Evolutionary conservation across 345 rosid species (phyloP).

Genomic region (Melaleuca quinquenervia): DNA sequence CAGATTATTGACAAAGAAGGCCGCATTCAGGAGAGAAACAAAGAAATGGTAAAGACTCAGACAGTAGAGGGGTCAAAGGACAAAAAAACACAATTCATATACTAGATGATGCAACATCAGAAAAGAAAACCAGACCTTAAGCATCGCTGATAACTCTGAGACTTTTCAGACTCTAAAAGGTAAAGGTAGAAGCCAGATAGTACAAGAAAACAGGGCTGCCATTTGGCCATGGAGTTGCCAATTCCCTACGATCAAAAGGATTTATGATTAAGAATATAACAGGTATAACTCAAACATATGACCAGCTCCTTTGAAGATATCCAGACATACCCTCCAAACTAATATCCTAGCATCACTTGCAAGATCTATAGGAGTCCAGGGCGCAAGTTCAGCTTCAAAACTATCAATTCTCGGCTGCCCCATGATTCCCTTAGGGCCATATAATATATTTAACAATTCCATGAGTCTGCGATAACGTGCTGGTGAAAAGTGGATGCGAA

Average conservation of each 20-base stretch:
- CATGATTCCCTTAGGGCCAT: slow-evolving; percentile 42
- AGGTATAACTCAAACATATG: slow-evolving; percentile 3
- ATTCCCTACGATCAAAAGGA: slow-evolving; percentile 56
- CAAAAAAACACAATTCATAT: background rate
- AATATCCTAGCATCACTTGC: slow-evolving; percentile 64
- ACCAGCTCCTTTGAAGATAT: slow-evolving; percentile 5
- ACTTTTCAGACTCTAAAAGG: slow-evolving; percentile 70
- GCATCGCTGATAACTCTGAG: slow-evolving; percentile 73
- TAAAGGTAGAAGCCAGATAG: slow-evolving; percentile 84
- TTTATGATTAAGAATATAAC: background rate
- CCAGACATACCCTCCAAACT: slow-evolving; percentile 77
- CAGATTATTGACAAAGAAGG: background rate
- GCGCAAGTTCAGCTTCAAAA: slow-evolving; percentile 41
- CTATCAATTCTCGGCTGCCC: slow-evolving; percentile 59
- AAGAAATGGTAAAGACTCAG: background rate
- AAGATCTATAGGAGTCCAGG: slow-evolving; percentile 73
- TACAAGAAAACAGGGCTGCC: slow-evolving; percentile 89
- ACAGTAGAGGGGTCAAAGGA: background rate
- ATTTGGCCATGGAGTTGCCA: slow-evolving; percentile 83
- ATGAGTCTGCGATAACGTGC: slow-evolving; percentile 60
- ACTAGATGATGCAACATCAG: background rate
- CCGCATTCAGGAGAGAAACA: background rate
- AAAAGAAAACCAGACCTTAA: slow-evolving; percentile 47
- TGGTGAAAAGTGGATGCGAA: slow-evolving; percentile 92
- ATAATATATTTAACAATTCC: slow-evolving; percentile 55